These are phyloP conservation scores for Erythrophleum ivorense DNA, from an alignment of 331 rosid species.

Conservation along the genomic window DNA sequence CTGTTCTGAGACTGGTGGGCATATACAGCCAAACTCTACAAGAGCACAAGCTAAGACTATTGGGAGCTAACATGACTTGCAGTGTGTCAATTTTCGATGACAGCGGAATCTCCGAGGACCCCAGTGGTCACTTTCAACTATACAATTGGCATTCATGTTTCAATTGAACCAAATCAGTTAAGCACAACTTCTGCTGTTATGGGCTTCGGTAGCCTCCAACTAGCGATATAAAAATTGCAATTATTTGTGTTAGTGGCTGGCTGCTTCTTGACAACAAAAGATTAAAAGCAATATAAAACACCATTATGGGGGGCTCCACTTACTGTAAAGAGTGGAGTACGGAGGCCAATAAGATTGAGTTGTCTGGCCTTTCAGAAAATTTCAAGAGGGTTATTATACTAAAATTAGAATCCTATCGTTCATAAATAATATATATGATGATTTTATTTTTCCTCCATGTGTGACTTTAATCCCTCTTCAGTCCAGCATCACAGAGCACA, in stretches of 20 bases:
- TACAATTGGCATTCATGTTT: constrained; percentile 31
- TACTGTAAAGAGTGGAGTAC: background rate
- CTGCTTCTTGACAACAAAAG: background rate
- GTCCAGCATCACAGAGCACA: background rate
- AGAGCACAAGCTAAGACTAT: background rate
- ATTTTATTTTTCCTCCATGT: background rate
- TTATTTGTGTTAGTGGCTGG: background rate
- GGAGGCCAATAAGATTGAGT: background rate
- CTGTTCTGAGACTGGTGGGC: background rate
- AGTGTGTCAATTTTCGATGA: constrained; percentile 27
- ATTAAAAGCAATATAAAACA: background rate
- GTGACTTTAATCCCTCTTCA: background rate
- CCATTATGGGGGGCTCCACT: constrained; percentile 7
- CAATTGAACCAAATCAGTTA: background rate
- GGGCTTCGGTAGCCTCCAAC: constrained; percentile 22
- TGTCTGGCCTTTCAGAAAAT: background rate
- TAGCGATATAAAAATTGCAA: background rate
- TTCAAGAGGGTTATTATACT: background rate
- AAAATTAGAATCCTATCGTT: background rate
- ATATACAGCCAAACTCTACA: background rate
- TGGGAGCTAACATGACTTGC: constrained; percentile 37
- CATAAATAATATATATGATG: background rate
- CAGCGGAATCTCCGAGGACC: constrained; percentile 15
- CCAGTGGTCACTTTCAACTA: constrained; percentile 26
- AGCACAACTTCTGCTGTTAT: background rate